Evolutionary conservation across 345 rosid species (phyloP), one percentile per base, ranked within the genome.

Genomic region (Viola odorata): DNA sequence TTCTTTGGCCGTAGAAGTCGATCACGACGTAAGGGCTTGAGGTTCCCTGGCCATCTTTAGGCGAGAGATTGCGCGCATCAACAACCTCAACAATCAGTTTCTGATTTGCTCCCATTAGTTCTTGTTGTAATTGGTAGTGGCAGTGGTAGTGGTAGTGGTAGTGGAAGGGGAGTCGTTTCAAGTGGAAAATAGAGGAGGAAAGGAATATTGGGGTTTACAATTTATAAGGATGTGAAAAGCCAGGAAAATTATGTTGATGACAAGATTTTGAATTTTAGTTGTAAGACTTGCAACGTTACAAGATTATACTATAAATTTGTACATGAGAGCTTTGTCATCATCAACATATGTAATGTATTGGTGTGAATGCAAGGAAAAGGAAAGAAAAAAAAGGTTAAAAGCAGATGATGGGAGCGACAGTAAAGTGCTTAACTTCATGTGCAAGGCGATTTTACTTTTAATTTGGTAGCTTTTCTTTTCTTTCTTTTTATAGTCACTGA

Each of bases 1-100:
- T 78, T 68, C 98, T 59, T 42, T 91, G 92, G 14, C 96, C 98
- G 50, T 89, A 79, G 69, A 82, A 91, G 64, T 91, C 87, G 42
- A 87, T 61, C 17, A 83, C 77, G 6, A 84, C 98, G 73, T 84
- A 91, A 7, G 98, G 96, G 67, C 98, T 91, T 13, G 98, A 89
- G 0, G 85, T 72, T 12, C 98, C 98, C 0, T 85, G 95, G 8
- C 98, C 98, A 40, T 89, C 98, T 49, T 82, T 89, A 0, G 96
- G 96, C 7, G 66, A 55, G 5, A 91, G 80, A 44, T 79, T 80
- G 6, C 76, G 72, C 7, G 96, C 98, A 50, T 87, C 96, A 8
- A 80, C 82, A n/a, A 91, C 89, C 71, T 91, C 96, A 45, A 91
- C 96, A 0, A 89, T 70, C 8, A 89, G 81, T 55, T 83, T 91